A percentile compares a stretch with the other conserved stretches of the same genome.
phyloP scores from a whole-genome alignment of 331 rosid species.

The Erythrophleum ivorense region DNA sequence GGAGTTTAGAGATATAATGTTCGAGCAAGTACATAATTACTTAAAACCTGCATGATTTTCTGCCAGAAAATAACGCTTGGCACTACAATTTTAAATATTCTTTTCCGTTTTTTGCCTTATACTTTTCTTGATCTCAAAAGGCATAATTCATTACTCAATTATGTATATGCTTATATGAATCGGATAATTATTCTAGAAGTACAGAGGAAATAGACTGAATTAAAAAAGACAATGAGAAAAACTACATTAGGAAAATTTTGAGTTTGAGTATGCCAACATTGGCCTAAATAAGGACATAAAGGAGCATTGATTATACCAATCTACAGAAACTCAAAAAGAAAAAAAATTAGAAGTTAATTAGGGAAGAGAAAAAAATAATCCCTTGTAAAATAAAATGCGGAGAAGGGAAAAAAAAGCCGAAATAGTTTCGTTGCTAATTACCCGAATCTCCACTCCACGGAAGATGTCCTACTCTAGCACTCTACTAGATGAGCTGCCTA shows the following conservation, averaged over 20 bases:
- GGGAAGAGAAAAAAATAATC: constrained; percentile 10
- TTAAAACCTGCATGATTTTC: background rate
- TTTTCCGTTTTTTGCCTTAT: too few relatives aligned
- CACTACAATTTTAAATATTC: background rate
- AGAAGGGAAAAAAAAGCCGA: background rate
- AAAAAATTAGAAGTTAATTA: constrained; percentile 27
- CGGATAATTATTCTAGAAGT: background rate
- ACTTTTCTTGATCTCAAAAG: background rate
- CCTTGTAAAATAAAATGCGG: constrained; percentile 22
- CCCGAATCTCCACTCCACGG: constrained; percentile 5
- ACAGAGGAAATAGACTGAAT: background rate
- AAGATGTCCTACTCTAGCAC: constrained; percentile 40
- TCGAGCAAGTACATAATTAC: too few relatives aligned
- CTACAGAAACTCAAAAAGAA: constrained; percentile 38
- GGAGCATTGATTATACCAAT: constrained; percentile 25
- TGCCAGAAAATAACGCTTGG: background rate
- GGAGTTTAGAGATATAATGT: too few relatives aligned
- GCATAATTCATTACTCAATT: background rate
- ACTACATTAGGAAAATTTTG: constrained; percentile 34
- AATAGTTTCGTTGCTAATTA: constrained; percentile 32
- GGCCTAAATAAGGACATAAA: constrained; percentile 34
- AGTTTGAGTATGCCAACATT: constrained; percentile 40
- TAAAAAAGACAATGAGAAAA: background rate
- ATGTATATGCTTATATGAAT: background rate
- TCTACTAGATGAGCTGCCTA: constrained; percentile 64